Base-by-base conservation (phyloP, 495 filamentous ascomycete species). In the Neurospora sp. region DNA sequence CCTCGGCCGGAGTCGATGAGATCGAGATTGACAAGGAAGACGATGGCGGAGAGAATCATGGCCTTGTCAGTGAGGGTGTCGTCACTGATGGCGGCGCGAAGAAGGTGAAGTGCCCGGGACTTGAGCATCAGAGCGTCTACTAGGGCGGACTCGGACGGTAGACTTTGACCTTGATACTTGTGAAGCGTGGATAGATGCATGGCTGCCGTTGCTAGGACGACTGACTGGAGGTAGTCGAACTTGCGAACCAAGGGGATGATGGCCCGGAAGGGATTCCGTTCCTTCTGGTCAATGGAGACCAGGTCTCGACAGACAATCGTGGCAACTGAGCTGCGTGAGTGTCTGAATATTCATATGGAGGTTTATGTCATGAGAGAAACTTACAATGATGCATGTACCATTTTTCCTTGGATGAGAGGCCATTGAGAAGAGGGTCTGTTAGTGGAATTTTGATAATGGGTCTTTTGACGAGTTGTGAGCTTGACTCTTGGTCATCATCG, bases 21-120 rank as follows among this genome's bases (percentile, higher is more conserved):
- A 74, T 88, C 84, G 31, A 89, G 81, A 53, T 89, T 88, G 72
- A 89, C 83, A 44, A 89, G 82, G 72, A 89, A 86, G 38, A 89
- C 84, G 2, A 87, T 83, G 35, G 85, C 85, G 6, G 86, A 84
- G 0, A 86, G 79, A 8, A 84, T 48, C 44, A 87, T 80, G 40
- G 82, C 84, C 7, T 79, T 79, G 71, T 83, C 84, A 3, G 75
- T 72, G 31, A 82, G 72, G 5, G 79, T 71, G 38, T 73, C 9
- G 18, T 76, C 72, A 71, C 78, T 73, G 78, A 83, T 68, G 37
- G 83, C 81, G 0, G 70, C 72, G 3, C 82, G 80, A 0, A 88
- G 75, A 8, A 83, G 81, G 9, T 81, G 76, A 16, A 88, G 85
- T 20, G 86, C 85, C 35, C 78, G 81, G 68, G 84, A 80, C 69